These are phyloP conservation scores for Solanum hybrid DNA, from an alignment of 305 asterid species.

Conservation along the genomic window DNA sequence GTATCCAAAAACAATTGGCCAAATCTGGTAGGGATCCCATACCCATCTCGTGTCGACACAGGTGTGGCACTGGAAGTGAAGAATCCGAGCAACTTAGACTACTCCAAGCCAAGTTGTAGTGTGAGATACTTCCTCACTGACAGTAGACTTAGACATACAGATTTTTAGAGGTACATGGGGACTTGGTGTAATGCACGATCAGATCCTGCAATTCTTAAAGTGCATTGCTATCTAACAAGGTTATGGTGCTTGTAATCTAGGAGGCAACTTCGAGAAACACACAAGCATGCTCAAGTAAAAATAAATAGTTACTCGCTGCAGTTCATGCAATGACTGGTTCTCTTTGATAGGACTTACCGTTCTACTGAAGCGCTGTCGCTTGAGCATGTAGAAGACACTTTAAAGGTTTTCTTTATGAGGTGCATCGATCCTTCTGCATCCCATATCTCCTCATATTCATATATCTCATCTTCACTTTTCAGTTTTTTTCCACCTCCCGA, in stretches of 20 bases:
- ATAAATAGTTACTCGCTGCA: background rate
- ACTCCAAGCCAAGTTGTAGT: background rate
- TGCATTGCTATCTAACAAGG: background rate
- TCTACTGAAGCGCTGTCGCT: constrained; percentile 41
- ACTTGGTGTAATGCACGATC: background rate
- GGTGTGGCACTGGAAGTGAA: background rate
- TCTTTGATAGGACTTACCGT: constrained; percentile 30
- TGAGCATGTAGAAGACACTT: constrained; percentile 23
- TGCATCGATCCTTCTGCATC: constrained; percentile 98
- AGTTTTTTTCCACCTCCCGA: constrained; percentile 39
- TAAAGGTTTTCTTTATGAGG: constrained; percentile 65
- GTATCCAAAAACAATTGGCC: background rate
- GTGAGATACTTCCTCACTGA: background rate
- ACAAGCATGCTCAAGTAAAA: background rate
- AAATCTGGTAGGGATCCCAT: background rate
- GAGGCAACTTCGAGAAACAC: background rate
- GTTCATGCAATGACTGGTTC: background rate
- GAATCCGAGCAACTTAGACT: background rate
- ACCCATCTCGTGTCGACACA: background rate
- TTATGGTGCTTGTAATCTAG: background rate
- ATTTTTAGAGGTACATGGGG: background rate
- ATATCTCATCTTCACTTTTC: constrained; percentile 76
- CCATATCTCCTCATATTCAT: constrained; percentile 92
- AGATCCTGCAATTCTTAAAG: background rate
- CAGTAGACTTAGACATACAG: background rate